Base-by-base conservation (phyloP, 2,329 filamentous ascomycete genomes). In the Fusarium sp. region DNA sequence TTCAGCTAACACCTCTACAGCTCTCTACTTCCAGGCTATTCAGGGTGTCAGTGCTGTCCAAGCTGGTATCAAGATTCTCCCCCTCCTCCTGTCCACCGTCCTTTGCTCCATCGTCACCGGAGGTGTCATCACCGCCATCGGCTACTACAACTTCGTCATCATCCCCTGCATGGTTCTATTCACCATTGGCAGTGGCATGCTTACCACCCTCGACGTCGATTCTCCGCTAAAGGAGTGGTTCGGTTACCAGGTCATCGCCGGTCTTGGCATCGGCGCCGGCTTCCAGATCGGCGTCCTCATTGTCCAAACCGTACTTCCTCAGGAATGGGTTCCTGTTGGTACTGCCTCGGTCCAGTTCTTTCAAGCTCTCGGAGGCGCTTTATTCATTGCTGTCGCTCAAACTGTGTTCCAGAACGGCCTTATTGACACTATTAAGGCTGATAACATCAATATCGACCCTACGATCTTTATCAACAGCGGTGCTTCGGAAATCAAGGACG, bases 401-500 rank as follows among this genome's bases (percentile, higher is more conserved):
- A 87, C 89, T 18, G 83, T 91, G 49, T 91, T 92, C 80, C 85
- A 87, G 67, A 91, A 91, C 73, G 86, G 84, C 0, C 80, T 92
- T 16, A 79, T 87, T 49, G 76, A 82, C 4, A 81, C 85, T 34
- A 80, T 93, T 4, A 68, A 74, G n/a, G 62, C 73, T 2, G 75
- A 81, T 64, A 79, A 82, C 13, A 81, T 83, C 2, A 77, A 78
- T n/a, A 74, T 88, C n/a, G 79, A 85, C 36, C 78, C 83, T 0
- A 72, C 75, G 6, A 73, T 83, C 56, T 85, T 88, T 67, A 82
- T 87, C 74, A 81, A 85, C 73, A 83, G 81, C 54, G 86, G 86
- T 58, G 86, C 85, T 9, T 84, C 83, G 3, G 78, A 86, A 72
- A 82, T 87, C 23, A 76, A 79, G 36, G 61, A 78, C 25, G 81